These are phyloP conservation scores for Neofusicoccum sp. DNA, from an alignment of 2,329 filamentous ascomycete species.

Conservation along the genomic window DNA sequence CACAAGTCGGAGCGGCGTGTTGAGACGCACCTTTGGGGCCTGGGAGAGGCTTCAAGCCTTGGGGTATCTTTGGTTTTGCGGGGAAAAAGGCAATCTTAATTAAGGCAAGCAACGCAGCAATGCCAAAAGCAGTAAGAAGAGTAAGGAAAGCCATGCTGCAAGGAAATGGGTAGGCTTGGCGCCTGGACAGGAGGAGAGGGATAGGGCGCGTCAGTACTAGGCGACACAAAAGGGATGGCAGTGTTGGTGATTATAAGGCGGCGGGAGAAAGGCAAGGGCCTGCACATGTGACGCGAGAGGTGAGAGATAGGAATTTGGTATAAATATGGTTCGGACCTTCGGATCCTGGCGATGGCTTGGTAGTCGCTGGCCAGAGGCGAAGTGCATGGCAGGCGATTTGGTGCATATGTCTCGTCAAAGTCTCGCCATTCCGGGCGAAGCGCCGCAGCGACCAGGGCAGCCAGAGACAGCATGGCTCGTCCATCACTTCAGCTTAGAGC, in stretches of 20 bases:
- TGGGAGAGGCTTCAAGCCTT: conserved; percentile 38
- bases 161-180: conserved; percentile 2
- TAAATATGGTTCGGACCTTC: conserved; percentile 8
- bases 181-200: not conserved
- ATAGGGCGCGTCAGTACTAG: not conserved
- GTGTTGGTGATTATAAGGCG: conserved; percentile 10
- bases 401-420: not conserved
- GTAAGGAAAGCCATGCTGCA: conserved; percentile 33
- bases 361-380: not conserved
- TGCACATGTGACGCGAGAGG: not conserved
- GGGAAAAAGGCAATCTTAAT: conserved; percentile 5
- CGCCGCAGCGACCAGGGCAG: not conserved
- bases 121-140: conserved; percentile 26
- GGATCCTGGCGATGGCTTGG: not conserved
- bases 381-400: not conserved
- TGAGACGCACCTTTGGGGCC: conserved; percentile 40
- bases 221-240: conserved; percentile 9
- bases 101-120: conserved; percentile 27
- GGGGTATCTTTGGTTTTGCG: conserved; percentile 23
- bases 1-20: not conserved
- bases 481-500: conserved; percentile 14
- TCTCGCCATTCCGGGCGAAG: conserved; percentile 2
- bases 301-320: not conserved
- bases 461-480: not conserved
- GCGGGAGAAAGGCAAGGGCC: not conserved